A percentile compares a stretch with the other conserved stretches of the same genome.
phyloP scores from a whole-genome alignment of 1,139 yeast species.

The Meyerozyma guilliermondii region DNA sequence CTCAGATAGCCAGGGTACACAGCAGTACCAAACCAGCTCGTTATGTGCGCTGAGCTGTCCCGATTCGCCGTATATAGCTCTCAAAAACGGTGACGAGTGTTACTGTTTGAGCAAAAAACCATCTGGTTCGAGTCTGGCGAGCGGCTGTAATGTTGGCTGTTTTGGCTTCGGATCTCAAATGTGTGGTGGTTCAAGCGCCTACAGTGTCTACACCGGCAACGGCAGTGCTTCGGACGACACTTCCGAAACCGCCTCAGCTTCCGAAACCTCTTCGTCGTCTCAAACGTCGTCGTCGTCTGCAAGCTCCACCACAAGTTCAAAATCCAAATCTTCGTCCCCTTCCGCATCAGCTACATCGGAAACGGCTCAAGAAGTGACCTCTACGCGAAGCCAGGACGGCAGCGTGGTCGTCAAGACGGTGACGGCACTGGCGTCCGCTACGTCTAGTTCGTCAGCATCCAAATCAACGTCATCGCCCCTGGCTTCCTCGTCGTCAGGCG shows the following conservation, averaged over 20 bases:
- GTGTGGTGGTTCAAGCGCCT: conserved; percentile 55
- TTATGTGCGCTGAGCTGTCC: conserved; percentile 47
- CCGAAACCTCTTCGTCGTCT: conserved; percentile 6
- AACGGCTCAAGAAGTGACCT: conserved; percentile 6
- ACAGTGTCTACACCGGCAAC: conserved; percentile 35
- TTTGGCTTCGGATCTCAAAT: conserved; percentile 43
- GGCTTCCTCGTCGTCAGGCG: conserved; percentile 1
- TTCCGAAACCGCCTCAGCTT: conserved; percentile 3
- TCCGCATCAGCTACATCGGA: neutral
- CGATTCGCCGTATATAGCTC: conserved; percentile 52
- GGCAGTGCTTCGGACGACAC: conserved; percentile 3
- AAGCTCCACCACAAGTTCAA: conserved; percentile 10
- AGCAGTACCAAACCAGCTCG: conserved; percentile 45
- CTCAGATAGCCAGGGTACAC: conserved; percentile 29
- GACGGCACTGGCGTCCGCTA: conserved; percentile 12
- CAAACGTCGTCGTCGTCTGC: conserved; percentile 12
- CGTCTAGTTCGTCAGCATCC: conserved; percentile 11
- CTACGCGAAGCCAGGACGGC: conserved; percentile 7
- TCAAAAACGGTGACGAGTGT: conserved; percentile 53
- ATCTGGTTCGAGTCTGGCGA: conserved; percentile 16
- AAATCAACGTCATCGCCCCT: conserved; percentile 13
- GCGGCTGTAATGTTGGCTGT: conserved; percentile 44
- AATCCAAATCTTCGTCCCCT: neutral
- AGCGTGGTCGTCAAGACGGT: conserved; percentile 11
- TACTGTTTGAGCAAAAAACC: conserved; percentile 63